Percentiles rank a stretch among this genome's conserved stretches.
Conservation (phyloP, 345 rosid species). For the Citrus reticulata region DNA sequence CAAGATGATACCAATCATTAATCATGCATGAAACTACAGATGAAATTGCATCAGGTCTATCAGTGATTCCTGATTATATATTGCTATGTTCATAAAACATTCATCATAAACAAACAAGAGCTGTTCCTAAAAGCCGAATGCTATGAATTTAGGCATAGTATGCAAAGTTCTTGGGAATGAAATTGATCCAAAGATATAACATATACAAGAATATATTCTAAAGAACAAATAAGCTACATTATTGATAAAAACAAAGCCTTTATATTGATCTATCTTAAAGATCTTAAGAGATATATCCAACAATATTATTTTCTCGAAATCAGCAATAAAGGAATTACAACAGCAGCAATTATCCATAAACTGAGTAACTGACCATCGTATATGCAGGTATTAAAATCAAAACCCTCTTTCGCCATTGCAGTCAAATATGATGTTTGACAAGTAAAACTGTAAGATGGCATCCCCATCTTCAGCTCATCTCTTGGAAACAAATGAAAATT, state of each 20-base stretch:
- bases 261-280: neutral
- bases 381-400: conserved; percentile 85
- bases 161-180: neutral
- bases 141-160: neutral
- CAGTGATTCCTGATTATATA: neutral
- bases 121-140: neutral
- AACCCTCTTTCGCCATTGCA: conserved; percentile 77
- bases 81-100: neutral
- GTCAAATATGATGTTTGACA: conserved; percentile 71
- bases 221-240: neutral
- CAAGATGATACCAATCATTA: neutral
- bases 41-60: neutral
- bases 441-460: conserved; percentile 82
- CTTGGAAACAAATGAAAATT: conserved; percentile 89
- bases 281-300: neutral
- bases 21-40: neutral
- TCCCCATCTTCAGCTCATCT: conserved; percentile 66
- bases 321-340: too few relatives aligned
- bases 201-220: neutral
- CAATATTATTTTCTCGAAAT: neutral
- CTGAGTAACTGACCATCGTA: conserved; percentile 51
- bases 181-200: neutral
- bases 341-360: neutral
- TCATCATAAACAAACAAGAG: neutral
- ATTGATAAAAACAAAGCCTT: too few relatives aligned